phyloP scores from a whole-genome alignment of 2,329 filamentous ascomycete species.

The Sarocladiaceae sp. region DNA sequence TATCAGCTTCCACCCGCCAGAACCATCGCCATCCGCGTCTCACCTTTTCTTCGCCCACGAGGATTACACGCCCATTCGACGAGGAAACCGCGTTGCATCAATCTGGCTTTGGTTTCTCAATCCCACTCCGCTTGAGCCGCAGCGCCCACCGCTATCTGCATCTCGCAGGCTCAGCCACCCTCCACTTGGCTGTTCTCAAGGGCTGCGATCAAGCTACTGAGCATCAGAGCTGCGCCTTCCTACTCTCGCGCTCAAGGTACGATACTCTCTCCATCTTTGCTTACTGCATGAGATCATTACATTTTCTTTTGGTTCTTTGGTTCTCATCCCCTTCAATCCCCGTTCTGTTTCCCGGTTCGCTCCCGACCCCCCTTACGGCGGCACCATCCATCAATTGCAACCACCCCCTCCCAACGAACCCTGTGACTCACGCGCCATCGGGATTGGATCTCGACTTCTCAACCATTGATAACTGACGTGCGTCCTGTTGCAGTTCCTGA shows the following conservation, averaged over 20 bases:
- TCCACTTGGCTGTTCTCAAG: slow-evolving; percentile 2
- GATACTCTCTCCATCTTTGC: background rate
- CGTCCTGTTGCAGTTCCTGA: slow-evolving; percentile 5
- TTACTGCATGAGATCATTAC: slow-evolving; percentile 8
- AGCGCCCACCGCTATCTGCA: background rate
- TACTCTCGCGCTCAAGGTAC: slow-evolving; percentile 1
- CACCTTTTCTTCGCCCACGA: background rate
- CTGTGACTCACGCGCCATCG: slow-evolving; percentile 6
- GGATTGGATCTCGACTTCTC: background rate
- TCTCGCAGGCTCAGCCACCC: slow-evolving; percentile 9
- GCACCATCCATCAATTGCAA: slow-evolving; percentile 3
- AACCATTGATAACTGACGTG: slow-evolving; percentile 7
- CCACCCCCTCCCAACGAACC: slow-evolving; percentile 1
- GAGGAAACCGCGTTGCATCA: background rate
- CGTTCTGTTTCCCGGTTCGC: too few relatives aligned
- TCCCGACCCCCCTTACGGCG: background rate
- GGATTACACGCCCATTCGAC: background rate
- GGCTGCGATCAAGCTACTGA: background rate
- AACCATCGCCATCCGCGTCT: slow-evolving; percentile 2
- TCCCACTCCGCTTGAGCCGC: background rate
- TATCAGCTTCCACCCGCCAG: background rate
- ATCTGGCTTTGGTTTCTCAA: background rate
- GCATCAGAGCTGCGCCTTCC: background rate
- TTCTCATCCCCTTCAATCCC: too few relatives aligned
- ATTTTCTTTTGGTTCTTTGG: background rate